These are phyloP conservation scores for Lumnitzera racemosa DNA, from an alignment of 345 rosid genomes.

Conservation along the genomic window DNA sequence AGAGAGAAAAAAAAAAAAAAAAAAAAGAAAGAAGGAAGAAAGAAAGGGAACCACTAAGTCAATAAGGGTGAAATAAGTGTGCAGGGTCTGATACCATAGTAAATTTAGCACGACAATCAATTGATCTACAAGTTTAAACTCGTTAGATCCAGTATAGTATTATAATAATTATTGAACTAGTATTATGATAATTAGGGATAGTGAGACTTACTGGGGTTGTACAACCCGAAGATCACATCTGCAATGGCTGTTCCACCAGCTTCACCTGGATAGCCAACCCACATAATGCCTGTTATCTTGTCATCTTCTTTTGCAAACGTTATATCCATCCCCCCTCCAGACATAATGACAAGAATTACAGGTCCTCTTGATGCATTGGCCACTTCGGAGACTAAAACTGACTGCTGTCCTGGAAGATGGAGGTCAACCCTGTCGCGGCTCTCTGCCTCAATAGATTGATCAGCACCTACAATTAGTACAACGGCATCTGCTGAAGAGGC, in stretches of 20 bases:
- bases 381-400: constrained; percentile 46
- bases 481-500: constrained; percentile 70
- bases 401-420: constrained; percentile 75
- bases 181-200: background rate
- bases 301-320: constrained; percentile 53
- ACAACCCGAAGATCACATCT: constrained; percentile 64
- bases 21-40: too few species aligned
- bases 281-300: constrained; percentile 65
- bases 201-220: constrained; percentile 63
- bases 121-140: too few species aligned
- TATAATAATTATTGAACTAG: background rate
- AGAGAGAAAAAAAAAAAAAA: too few species aligned
- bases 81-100: background rate
- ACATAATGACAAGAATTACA: constrained; percentile 87
- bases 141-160: too few species aligned
- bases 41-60: too few species aligned
- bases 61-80: background rate
- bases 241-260: constrained; percentile 95
- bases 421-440: constrained; percentile 52
- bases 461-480: constrained; percentile 70
- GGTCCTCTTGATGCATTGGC: constrained; percentile 74
- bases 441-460: constrained; percentile 73
- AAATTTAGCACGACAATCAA: too few species aligned
- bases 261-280: constrained; percentile 96
- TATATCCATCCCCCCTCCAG: constrained; percentile 86